Evolutionary conservation across 2,329 filamentous ascomycete species (phyloP).

Genomic region (Aspergillus costaricaensis): DNA sequence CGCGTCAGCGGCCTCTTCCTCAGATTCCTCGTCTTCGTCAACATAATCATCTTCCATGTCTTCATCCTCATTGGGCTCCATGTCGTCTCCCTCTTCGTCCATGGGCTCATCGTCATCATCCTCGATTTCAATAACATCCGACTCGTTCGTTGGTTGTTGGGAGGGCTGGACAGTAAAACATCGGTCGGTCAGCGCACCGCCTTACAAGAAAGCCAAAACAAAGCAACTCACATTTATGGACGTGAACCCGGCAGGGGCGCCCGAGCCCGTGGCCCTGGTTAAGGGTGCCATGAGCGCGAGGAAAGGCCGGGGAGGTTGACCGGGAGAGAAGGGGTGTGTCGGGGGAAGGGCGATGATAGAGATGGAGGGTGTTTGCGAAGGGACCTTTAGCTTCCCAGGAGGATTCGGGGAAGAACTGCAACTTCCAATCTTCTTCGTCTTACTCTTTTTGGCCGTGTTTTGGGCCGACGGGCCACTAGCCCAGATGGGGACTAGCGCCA

Average conservation of each 20-base stretch:
- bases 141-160: conserved; percentile 23
- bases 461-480: conserved; percentile 27
- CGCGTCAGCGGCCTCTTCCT: conserved; percentile 30
- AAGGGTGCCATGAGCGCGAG: conserved; percentile 42
- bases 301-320: neutral
- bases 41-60: conserved; percentile 34
- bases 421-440: conserved; percentile 30
- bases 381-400: conserved; percentile 5
- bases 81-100: conserved; percentile 13
- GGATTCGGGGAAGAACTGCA: conserved; percentile 26
- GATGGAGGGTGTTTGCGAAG: neutral
- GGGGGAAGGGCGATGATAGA: neutral
- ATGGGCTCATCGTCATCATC: conserved; percentile 34
- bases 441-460: conserved; percentile 36
- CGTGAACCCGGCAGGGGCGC: conserved; percentile 24
- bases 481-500: conserved; percentile 34
- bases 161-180: conserved; percentile 21
- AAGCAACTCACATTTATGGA: conserved; percentile 30
- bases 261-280: conserved; percentile 36
- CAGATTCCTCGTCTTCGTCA: conserved; percentile 27
- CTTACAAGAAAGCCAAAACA: conserved; percentile 13
- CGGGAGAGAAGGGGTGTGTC: neutral
- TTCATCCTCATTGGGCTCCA: conserved; percentile 27
- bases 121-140: conserved; percentile 44
- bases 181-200: conserved; percentile 16